Base-by-base conservation (phyloP, 2,329 filamentous ascomycete species). In the Rutstroemia sp. region DNA sequence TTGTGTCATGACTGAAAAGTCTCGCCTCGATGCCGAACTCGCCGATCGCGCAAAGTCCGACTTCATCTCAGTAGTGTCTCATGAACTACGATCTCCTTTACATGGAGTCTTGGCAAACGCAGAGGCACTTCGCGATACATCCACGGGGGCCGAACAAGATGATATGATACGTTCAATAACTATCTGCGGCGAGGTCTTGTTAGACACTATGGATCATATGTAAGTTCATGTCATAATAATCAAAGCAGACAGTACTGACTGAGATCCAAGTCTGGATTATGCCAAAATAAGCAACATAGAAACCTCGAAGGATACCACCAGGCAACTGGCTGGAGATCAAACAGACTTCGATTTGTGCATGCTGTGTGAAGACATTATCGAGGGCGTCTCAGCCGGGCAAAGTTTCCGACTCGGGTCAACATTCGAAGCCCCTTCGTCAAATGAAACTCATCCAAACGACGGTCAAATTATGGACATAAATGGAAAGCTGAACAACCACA, bases 31-130 rank as follows among this genome's bases (percentile, higher is more conserved):
- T 56, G 71, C 73, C 3, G 54, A 73, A 14, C 68, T 68, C 4
- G 65, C 63, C 17, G 61, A 64, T 37, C 61, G 57, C 5, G 56
- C 78, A n/a, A 83, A 82, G 62, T 75, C 76, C 1, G 79, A 83
- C 56, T 78, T 82, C 25, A 73, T 86, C 5, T 78, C 79, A 0
- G 83, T 78, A 0, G 74, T 86, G 4, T 82, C 78, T 10, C 82
- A 85, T 61, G 82, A 86, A 64, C 68, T 85, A 9, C 73, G 82
- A 4, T 81, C 78, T 2, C 82, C 82, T 0, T 70, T 86, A 0
- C 81, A 85, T 49, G 82, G 81, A 1, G 76, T 84, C 25, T 68
- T 84, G 0, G 75, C 79, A 0, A 79, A 71, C 41, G 70, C 73
- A 1, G 79, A 82, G 58, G 63, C 81, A 5, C 64, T 84, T 1